phyloP scores from a whole-genome alignment of 1,284 basidiomycete genomes.

The Albatrellus sp. region DNA sequence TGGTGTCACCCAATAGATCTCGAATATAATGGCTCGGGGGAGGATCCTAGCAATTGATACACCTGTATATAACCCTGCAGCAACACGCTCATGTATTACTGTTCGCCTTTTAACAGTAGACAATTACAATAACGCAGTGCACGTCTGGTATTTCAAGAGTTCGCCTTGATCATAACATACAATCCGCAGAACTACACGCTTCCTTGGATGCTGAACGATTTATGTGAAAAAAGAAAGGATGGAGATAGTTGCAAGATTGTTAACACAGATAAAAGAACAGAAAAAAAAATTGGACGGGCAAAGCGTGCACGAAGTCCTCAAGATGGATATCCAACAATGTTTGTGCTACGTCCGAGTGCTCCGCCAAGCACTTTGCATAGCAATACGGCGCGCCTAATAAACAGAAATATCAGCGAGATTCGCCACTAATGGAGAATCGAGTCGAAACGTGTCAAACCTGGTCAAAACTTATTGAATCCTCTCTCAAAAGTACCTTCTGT shows the following conservation, averaged over 20 bases:
- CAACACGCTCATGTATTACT: neutral
- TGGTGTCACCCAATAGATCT: too few species aligned
- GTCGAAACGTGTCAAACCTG: constrained; percentile 44
- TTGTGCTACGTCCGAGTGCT: constrained; percentile 32
- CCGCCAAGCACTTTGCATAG: constrained; percentile 68
- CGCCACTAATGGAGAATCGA: neutral
- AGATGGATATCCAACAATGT: too few species aligned
- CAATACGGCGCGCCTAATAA: constrained; percentile 50
- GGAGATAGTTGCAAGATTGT: constrained; percentile 3
- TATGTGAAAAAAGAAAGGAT: neutral
- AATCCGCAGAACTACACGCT: constrained; percentile 5
- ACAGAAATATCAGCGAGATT: constrained; percentile 6
- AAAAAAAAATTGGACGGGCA: neutral
- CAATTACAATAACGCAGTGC: neutral
- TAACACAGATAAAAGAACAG: neutral
- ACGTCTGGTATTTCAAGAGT: constrained; percentile 1
- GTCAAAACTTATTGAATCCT: constrained; percentile 77
- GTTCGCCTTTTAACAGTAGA: too few species aligned
- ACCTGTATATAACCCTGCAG: neutral
- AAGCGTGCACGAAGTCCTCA: neutral
- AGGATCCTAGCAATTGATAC: neutral
- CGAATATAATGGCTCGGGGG: too few species aligned
- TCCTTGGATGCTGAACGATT: neutral
- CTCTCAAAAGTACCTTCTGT: constrained; percentile 62
- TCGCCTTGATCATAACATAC: constrained; percentile 10